Base-by-base conservation (phyloP, 2,329 filamentous ascomycete species). In the Venturia effusa region DNA sequence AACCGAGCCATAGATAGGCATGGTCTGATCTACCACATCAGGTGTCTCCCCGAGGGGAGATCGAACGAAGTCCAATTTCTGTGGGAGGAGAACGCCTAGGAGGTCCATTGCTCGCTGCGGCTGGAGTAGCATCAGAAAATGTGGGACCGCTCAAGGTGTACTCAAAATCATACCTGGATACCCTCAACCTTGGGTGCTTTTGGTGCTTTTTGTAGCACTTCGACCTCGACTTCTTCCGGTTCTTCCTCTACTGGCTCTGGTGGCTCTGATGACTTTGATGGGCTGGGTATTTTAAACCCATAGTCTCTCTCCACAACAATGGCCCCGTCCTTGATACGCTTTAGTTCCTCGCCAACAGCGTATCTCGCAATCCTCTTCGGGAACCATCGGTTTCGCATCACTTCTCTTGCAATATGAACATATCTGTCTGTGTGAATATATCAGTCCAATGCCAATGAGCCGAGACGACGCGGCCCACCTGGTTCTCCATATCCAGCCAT, bases 351-450 rank as follows among this genome's bases (percentile, higher is more conserved):
- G 41, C 70, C 67, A 57, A 80, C 77, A 27, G 83, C 74, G 71
- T 85, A 84, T 69, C 80, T 76, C 66, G 82, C 83, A 66, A 79
- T 73, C 65, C 76, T 73, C 54, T 71, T 71, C 3, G 81, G 82
- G 67, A 80, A 83, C 78, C 78, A 83, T 63, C 73, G 71, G 69
- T 83, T 83, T 67, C 83, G 77, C 81, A 85, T 84, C 43, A 76
- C 73, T 27, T 82, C 79, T 19, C 74, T 71, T 51, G 61, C 27
- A 24, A 63, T 37, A 37, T 45, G 45, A 34, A 63, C 61, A 37
- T 51, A 55, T 59, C 24, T 34, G 72, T 72, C 63, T 67, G 71
- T 69, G 69, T 75, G 71, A 57, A 69, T 69, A 67, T 73, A 70
- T 68, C 77, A 79, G 27, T 76, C 75, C 54, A 76, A 70, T 70